These are phyloP conservation scores for Yamadazyma oceani DNA, from an alignment of 1,139 yeast species.

Conservation along the genomic window DNA sequence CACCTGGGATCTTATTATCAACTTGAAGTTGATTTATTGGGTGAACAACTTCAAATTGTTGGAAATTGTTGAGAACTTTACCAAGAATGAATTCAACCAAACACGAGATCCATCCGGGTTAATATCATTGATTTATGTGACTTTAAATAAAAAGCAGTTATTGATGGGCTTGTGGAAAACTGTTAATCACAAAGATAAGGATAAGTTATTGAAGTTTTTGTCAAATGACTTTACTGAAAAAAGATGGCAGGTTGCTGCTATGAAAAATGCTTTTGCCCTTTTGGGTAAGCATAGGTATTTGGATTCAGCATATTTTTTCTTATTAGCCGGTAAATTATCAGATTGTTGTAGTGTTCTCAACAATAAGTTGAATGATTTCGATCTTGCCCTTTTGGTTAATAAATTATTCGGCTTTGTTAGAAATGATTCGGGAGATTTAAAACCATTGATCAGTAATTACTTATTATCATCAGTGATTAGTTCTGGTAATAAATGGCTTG, in stretches of 20 bases:
- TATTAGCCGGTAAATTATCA: conserved; percentile 71
- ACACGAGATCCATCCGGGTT: conserved; percentile 69
- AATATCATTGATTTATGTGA: conserved; percentile 74
- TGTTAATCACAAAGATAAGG: conserved; percentile 74
- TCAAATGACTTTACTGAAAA: conserved; percentile 69
- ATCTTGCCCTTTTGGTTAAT: conserved; percentile 78
- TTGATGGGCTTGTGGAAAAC: conserved; percentile 84
- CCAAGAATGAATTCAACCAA: conserved; percentile 63
- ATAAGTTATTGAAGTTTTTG: conserved; percentile 75
- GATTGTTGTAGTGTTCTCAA: conserved; percentile 79
- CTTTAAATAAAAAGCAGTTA: conserved; percentile 74
- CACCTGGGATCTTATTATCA: conserved; percentile 61
- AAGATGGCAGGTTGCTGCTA: conserved; percentile 86
- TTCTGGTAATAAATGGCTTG: conserved; percentile 77
- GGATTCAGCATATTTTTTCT: conserved; percentile 89
- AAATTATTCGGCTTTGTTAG: conserved; percentile 53
- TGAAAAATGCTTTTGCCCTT: conserved; percentile 88
- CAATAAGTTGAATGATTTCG: conserved; percentile 62
- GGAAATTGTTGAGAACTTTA: conserved; percentile 63
- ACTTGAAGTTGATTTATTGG: conserved; percentile 77
- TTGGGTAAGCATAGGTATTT: conserved; percentile 82
- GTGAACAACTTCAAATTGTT: conserved; percentile 48
- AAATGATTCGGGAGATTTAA: conserved; percentile 12
- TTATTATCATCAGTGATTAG: conserved; percentile 58
- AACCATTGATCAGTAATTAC: conserved; percentile 38